Conservation (phyloP, 495 filamentous ascomycete genomes). For the Talaromyces ruber region DNA sequence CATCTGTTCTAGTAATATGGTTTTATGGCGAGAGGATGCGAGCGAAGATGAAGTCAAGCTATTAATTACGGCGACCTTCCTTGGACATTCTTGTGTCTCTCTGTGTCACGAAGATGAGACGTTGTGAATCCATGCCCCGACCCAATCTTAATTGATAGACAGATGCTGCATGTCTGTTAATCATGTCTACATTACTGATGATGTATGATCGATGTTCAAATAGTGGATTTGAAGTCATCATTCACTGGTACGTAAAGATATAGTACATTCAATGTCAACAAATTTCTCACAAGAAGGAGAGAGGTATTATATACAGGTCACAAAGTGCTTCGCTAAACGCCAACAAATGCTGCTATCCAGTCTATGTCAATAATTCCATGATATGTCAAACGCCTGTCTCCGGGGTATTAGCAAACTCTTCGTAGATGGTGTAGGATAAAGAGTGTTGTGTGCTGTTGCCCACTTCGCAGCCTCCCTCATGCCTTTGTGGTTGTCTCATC, state of each 20-base stretch:
- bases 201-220: neutral
- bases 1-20: neutral
- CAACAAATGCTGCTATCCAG: neutral
- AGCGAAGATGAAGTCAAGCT: neutral
- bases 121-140: neutral
- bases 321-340: neutral
- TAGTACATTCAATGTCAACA: neutral
- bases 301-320: neutral
- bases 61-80: neutral
- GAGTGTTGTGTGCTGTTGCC: neutral
- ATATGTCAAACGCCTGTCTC: neutral
- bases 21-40: neutral
- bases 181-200: neutral
- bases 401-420: neutral
- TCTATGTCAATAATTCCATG: conserved; percentile 1
- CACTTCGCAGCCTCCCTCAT: neutral
- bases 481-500: neutral
- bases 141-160: neutral
- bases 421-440: neutral
- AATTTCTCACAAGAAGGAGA: neutral
- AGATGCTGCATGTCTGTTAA: neutral
- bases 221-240: neutral
- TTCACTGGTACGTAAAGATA: neutral
- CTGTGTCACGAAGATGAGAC: neutral
- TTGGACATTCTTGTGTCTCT: neutral